A percentile compares a stretch with the other conserved stretches of the same genome.
These are phyloP conservation scores for Micractinium conductrix DNA, from an alignment of 139 green algal species.

Conservation along the genomic window DNA sequence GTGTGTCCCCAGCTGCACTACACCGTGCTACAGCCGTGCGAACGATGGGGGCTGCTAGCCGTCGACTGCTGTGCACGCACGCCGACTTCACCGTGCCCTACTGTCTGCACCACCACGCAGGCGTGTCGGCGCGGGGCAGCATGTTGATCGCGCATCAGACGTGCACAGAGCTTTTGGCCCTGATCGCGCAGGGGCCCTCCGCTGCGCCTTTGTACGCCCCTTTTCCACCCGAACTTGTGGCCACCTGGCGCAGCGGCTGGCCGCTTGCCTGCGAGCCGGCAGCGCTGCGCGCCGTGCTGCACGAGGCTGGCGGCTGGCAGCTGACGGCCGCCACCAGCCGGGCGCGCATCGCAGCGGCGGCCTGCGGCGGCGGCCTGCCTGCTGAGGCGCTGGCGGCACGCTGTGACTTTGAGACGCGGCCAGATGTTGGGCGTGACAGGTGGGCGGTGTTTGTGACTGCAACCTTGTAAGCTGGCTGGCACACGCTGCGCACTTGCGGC, in stretches of 20 bases:
- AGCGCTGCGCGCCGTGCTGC: background rate
- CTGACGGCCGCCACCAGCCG: constrained; percentile 7
- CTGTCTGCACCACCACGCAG: no score
- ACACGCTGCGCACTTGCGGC: no score
- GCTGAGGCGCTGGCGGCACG: background rate
- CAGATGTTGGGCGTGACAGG: background rate
- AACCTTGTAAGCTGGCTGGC: background rate
- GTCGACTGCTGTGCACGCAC: background rate
- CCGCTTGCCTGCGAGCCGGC: background rate
- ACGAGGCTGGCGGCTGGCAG: background rate
- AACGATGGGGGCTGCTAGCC: background rate
- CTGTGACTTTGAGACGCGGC: constrained; percentile 13
- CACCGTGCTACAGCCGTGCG: no score
- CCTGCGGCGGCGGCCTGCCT: background rate
- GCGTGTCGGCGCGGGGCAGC: background rate
- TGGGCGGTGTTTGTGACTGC: background rate
- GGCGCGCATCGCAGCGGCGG: background rate
- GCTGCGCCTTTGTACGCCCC: background rate
- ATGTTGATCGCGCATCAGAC: constrained; percentile 5
- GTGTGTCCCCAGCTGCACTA: background rate
- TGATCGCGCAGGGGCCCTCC: background rate
- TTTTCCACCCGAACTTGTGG: constrained; percentile 12
- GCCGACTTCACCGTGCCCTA: background rate
- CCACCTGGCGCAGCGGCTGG: constrained; percentile 18
- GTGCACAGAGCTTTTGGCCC: constrained; percentile 1